phyloP scores from a whole-genome alignment of 768 basidiomycete genomes.

The Psilocybe azurescens region DNA sequence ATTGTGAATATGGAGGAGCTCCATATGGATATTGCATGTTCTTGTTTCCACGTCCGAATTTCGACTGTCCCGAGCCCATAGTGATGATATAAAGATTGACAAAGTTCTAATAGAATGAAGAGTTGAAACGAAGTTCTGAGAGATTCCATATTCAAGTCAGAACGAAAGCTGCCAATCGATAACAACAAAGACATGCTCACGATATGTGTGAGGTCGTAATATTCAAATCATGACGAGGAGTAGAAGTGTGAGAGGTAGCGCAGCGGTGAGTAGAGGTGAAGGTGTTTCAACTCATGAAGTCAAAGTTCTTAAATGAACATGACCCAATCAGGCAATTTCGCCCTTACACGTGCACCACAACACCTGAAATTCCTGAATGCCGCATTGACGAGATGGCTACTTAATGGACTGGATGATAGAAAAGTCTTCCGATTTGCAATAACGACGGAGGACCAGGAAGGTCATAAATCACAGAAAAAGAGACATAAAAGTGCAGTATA shows the following conservation, averaged over 20 bases:
- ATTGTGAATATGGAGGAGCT: conserved; percentile 19
- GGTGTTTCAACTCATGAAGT: conserved; percentile 8
- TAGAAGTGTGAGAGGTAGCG: conserved; percentile 8
- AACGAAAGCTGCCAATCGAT: background rate
- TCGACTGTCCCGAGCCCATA: conserved; percentile 25
- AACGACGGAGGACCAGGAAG: no score
- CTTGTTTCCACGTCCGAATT: conserved; percentile 17
- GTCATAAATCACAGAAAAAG: no score
- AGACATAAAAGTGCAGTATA: no score
- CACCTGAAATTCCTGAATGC: no score
- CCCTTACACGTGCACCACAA: background rate
- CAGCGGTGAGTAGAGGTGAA: background rate
- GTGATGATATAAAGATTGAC: conserved; percentile 1
- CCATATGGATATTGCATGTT: conserved; percentile 21
- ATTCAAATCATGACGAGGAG: conserved; percentile 1
- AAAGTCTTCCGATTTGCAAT: no score
- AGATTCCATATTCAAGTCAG: background rate
- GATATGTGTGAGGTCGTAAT: background rate
- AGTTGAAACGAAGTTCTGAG: background rate
- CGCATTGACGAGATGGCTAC: no score
- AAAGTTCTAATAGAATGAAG: background rate
- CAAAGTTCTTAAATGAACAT: conserved; percentile 10
- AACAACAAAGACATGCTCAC: background rate
- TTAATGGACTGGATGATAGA: no score
- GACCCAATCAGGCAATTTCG: conserved; percentile 9